Evolutionary conservation across 1,139 yeast species (phyloP).

Genomic region (Cylindricascospora bacillispora): DNA sequence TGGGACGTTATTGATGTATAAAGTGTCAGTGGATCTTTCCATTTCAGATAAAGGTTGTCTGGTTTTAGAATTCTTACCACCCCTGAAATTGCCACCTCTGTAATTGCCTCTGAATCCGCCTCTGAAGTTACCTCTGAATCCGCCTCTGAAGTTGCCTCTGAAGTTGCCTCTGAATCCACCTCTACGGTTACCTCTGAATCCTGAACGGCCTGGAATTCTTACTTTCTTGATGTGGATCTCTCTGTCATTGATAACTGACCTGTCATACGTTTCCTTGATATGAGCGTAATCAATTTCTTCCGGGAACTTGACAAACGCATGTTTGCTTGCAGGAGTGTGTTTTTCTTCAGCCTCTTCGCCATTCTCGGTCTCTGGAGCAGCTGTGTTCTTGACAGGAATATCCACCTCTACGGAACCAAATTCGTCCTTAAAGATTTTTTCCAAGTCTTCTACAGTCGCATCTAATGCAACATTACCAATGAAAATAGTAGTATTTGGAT

Average conservation of each 20-base stretch:
- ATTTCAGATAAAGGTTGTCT: constrained; percentile 22
- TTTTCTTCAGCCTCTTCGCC: constrained; percentile 12
- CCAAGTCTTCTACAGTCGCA: constrained; percentile 19
- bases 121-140: constrained; percentile 6
- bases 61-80: constrained; percentile 15
- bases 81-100: constrained; percentile 10
- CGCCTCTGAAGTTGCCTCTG: constrained; percentile 8
- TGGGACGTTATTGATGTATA: constrained; percentile 25
- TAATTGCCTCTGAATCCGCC: constrained; percentile 9
- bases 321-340: constrained; percentile 19
- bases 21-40: constrained; percentile 25
- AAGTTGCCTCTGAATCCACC: constrained; percentile 6
- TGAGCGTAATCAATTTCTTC: constrained; percentile 20
- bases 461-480: constrained; percentile 25
- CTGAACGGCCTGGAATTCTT: constrained; percentile 15
- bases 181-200: constrained; percentile 8
- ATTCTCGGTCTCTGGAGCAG: not conserved
- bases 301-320: constrained; percentile 25
- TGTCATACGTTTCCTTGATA: constrained; percentile 22
- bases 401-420: constrained; percentile 20
- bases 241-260: constrained; percentile 20
- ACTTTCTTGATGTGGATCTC: constrained; percentile 24
- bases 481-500: constrained; percentile 25
- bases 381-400: constrained; percentile 14
- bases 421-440: constrained; percentile 17